Evolutionary conservation across 2,329 filamentous ascomycete species (phyloP).

Genomic region (Phoma sp.): DNA sequence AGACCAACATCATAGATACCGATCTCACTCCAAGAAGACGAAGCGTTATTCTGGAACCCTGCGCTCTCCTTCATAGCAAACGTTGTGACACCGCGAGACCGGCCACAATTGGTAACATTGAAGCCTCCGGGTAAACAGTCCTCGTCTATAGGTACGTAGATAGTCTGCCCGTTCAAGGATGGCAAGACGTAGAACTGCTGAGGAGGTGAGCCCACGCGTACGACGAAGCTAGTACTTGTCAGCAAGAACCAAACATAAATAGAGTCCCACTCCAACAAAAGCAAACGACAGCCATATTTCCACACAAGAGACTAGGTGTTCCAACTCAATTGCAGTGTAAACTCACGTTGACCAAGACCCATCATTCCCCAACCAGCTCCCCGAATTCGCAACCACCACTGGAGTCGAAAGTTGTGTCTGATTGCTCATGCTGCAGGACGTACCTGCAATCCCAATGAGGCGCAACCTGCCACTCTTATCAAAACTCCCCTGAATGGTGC

Average conservation of each 20-base stretch:
- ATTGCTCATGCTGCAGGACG: no score
- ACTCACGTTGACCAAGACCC: slow-evolving; percentile 1
- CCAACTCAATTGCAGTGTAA: background rate
- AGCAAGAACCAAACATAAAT: no score
- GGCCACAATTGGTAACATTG: background rate
- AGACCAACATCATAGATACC: background rate
- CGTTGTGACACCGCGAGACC: slow-evolving; percentile 42
- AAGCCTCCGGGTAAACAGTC: background rate
- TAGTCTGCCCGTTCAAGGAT: background rate
- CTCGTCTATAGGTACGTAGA: background rate
- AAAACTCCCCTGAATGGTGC: no score
- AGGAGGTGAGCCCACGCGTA: background rate
- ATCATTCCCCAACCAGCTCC: background rate
- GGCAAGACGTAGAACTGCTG: background rate
- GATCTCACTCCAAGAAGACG: background rate
- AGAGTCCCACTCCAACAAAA: no score
- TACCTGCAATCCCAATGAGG: no score
- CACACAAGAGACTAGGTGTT: no score
- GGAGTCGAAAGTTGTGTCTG: background rate
- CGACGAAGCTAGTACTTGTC: background rate
- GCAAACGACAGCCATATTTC: no score
- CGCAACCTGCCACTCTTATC: no score
- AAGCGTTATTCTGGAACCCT: background rate
- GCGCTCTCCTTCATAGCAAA: background rate
- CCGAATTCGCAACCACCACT: background rate